Percentiles rank a stretch among this genome's conserved stretches.
Conservation (phyloP, 805 yeast species). For the Yarrowia sp. region DNA sequence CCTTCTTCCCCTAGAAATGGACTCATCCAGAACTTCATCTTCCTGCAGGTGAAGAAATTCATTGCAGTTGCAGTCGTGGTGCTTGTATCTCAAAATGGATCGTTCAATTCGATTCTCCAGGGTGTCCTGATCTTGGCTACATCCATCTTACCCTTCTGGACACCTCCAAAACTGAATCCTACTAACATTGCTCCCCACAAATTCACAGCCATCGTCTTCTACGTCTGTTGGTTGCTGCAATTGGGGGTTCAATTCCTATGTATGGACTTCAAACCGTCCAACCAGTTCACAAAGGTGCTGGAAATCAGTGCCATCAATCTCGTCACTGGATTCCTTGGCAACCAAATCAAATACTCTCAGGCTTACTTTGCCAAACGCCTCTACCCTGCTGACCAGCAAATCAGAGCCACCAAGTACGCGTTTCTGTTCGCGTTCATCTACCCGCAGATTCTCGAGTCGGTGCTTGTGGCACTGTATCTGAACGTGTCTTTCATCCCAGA, state of each 20-base stretch:
- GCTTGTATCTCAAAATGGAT: neutral
- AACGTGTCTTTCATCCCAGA: neutral
- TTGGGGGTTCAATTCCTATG: conserved; percentile 8
- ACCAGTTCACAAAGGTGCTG: neutral
- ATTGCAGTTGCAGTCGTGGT: neutral
- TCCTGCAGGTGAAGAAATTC: conserved; percentile 7
- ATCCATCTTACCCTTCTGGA: conserved; percentile 7
- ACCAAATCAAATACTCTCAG: conserved; percentile 26
- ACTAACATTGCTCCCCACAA: conserved; percentile 7
- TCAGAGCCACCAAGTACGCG: conserved; percentile 3
- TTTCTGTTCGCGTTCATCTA: conserved; percentile 12
- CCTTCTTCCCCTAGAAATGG: neutral
- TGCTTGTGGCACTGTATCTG: conserved; percentile 2
- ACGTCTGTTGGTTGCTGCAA: conserved; percentile 23
- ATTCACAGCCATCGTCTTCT: conserved; percentile 17
- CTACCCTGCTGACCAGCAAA: conserved; percentile 2
- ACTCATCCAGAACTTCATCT: conserved; percentile 17
- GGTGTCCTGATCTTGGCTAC: neutral
- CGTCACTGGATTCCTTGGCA: neutral
- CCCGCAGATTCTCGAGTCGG: conserved; percentile 12
- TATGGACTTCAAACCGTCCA: neutral
- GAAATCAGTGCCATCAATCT: conserved; percentile 2
- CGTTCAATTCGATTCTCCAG: neutral
- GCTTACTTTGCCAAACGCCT: conserved; percentile 22
- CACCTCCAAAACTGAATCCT: neutral